Conservation (phyloP, 495 filamentous ascomycete genomes). For the Pseudoneurospora amorphoporcata region DNA sequence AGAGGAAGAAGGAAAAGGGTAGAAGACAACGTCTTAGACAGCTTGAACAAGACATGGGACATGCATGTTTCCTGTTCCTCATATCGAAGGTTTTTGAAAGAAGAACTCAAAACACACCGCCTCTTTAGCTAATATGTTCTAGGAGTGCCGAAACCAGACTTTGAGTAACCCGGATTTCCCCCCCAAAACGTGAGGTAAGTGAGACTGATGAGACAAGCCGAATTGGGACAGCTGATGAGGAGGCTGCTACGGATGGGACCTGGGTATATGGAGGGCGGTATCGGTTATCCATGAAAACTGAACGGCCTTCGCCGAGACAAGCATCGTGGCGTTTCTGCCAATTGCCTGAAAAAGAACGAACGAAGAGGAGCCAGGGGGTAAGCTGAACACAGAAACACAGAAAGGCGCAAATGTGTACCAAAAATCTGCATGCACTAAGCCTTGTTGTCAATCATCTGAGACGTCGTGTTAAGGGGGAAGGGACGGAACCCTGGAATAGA, state of each 20-base stretch:
- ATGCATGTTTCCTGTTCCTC: neutral
- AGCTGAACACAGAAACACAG: neutral
- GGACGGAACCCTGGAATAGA: neutral
- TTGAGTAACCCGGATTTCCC: neutral
- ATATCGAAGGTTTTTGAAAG: neutral
- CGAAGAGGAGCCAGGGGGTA: neutral
- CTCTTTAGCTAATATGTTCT: neutral
- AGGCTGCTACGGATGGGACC: neutral
- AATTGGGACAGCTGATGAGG: neutral
- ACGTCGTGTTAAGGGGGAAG: neutral
- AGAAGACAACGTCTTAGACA: neutral
- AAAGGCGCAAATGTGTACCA: neutral
- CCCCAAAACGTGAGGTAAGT: neutral
- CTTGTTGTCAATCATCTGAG: neutral
- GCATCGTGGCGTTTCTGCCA: neutral
- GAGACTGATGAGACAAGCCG: neutral
- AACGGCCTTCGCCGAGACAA: neutral
- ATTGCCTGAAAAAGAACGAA: neutral
- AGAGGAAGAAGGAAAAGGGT: neutral
- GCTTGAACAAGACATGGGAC: neutral
- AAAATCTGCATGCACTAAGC: neutral
- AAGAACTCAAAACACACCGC: neutral
- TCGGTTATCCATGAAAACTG: neutral
- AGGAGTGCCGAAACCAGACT: neutral
- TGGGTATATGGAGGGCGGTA: neutral